Base-by-base conservation (phyloP, 164 flowering plant genomes). In the Protea cynaroides region DNA sequence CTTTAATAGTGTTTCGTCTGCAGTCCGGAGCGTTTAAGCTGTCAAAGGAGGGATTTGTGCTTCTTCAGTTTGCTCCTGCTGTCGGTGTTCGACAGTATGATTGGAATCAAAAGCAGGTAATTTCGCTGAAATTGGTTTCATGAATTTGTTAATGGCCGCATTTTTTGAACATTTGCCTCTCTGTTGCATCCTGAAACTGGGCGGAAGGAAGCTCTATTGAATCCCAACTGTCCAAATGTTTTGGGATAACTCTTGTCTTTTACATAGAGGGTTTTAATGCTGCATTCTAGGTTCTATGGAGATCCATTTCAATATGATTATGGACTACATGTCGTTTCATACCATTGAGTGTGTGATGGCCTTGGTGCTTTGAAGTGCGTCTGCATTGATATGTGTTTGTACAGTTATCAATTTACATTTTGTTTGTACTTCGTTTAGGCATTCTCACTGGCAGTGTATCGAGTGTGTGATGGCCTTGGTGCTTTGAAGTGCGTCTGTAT, bases 31-130 rank as follows among this genome's bases (percentile, higher is more conserved):
- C 97, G 23, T 81, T 69, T 58, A 94, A 91, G 72, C 18, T 94
- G 54, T 62, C 85, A 1, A 89, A 66, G 75, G 98, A 91, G 65
- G 98, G 98, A 8, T 84, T 59, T 66, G 80, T 89, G 58, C 68
- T 83, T 46, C 92, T 94, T 69, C 89, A 94, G 73, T 91, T 94
- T 80, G 97, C 98, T 29, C 98, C 96, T 49, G 95, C 93, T 1
- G 69, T 79, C 8, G 87, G 88, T 62, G 62, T 75, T 55, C 82
- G 98, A 17, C 84, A 80, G 63, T 94, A 94, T 81, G 98, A 94
- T 75, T 94, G 98, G 98, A 78, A 70, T 62, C 72, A 85, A 62
- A 94, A 94, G 79, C 98, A 91, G 92, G 98, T 89, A 40, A 58
- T 55, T 15, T 19, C 54, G 5, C 18, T 44, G 21, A 54, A 15